Evolutionary conservation across 345 rosid species (phyloP), one percentile per base, ranked within the genome.

Genomic region (Alliaria petiolata): DNA sequence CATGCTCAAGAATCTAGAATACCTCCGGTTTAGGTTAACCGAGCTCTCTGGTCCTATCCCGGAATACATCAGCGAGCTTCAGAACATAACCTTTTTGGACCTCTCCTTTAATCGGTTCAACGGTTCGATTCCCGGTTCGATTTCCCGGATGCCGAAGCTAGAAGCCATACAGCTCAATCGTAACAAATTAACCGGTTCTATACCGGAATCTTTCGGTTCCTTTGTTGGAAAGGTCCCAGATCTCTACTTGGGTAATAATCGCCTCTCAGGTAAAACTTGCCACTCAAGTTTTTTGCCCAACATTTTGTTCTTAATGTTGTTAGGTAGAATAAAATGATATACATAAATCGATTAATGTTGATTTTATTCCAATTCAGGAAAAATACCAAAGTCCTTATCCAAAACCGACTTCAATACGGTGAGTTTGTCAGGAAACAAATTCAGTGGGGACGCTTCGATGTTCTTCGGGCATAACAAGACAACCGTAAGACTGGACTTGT

Each of bases 391-490:
- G 20, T 40, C 74, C 14, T 80, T 91, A 46, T 89, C 91, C 35
- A 55, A 68, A 8, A 82, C 89, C 43, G 75, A 85, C 71, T 85
- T 82, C 30, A 46, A 43, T 7, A 44, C 25, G 11, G 45, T 87
- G 15, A 86, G 81, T 72, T 57, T 89, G 20, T 85, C 90, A 12
- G 71, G 97, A 54, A 89, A 89, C 81, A 78, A 51, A 14, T 77
- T 89, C 6, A 65, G 66, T 59, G 96, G 90, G 0, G 93, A 92
- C 13, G 82, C 86, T 44, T 86, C 90, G 0, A 60, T 86, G 75
- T 65, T 87, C 61, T 87, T 87, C 40, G 92, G 98, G 35, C 34
- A 17, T 4, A 82, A 84, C 59, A 89, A 86, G 64, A 84, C 85
- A 3, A 79, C 78, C 5, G 7, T 38, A 12, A 25, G 5, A 0